Evolutionary conservation across 306 rosid genomes (phyloP), one percentile per base, ranked within the genome.

Genomic region (Castanopsis chinensis): DNA sequence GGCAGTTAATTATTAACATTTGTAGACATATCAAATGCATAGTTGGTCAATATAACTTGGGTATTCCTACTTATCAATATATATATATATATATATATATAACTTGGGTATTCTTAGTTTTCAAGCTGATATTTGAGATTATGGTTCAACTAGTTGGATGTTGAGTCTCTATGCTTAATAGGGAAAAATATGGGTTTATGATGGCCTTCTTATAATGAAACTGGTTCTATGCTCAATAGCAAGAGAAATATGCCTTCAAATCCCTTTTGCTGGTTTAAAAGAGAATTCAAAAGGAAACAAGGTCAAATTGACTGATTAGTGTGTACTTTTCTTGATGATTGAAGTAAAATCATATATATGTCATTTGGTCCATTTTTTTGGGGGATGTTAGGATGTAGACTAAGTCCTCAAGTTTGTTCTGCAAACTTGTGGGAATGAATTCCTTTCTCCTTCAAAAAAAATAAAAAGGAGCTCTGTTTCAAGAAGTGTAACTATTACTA

Each of bases 121-220:
- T 64, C 35, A 64, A 28, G 20, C 41, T 64, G 18, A 32, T 32
- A 64, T 64, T 30, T 30, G 20, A 17, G 70, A 35, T 33, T 33
- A 35, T 67, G 52, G 52, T 67, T 67, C 72, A 18, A 67, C 52
- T 67, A 18, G 72, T 33, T 67, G 72, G 51, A 9, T 67, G 72
- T 19, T 30, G 45, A 28, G 14, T 64, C 45, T 64, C 43, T 64
- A 28, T 64, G 70, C 70, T 17, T 32, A 5, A 30, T 1, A 28
- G 13, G 43, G 21, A 18, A 30, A 30, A 64, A 14, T 30, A 17
- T 30, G 43, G 33, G 12, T 17, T 30, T 30, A 30, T 15, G 21
- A 64, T 33, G n/a, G 52, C 15, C 72, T 67, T 67, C 28, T 10
- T 32, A 64, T 67, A 35, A 7, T 33, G 72, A 15, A 15, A 32